Conservation (phyloP, 768 basidiomycete species). For the Pholiota conissans region DNA sequence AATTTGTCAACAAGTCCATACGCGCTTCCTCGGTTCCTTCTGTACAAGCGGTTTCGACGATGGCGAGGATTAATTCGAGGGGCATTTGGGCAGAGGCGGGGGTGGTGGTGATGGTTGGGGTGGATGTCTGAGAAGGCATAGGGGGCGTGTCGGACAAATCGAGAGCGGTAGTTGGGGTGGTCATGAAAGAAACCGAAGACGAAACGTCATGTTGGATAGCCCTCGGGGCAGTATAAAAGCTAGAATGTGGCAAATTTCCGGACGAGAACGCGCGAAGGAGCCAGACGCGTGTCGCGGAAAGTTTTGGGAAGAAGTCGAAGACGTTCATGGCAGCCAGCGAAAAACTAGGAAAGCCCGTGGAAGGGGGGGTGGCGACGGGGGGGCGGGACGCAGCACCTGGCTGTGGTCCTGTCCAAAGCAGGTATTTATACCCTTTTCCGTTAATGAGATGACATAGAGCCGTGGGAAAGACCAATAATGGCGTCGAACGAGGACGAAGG, state of each 20-base stretch:
- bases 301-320: constrained; percentile 29
- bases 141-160: constrained; percentile 20
- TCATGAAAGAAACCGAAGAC: constrained; percentile 32
- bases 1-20: constrained; percentile 45
- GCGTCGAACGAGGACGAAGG: no score
- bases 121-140: constrained; percentile 14
- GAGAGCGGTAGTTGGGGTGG: constrained; percentile 19
- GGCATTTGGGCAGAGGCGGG: constrained; percentile 39
- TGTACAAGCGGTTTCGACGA: constrained; percentile 58
- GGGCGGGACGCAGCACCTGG: constrained; percentile 13
- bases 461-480: constrained; percentile 12
- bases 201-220: constrained; percentile 36
- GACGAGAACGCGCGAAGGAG: constrained; percentile 16
- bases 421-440: constrained; percentile 18
- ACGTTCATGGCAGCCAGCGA: constrained; percentile 25
- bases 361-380: constrained; percentile 14
- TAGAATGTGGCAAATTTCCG: constrained; percentile 17
- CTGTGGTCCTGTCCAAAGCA: constrained; percentile 1
- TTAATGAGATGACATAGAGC: constrained; percentile 15
- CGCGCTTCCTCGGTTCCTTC: constrained; percentile 35
- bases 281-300: constrained; percentile 24
- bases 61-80: constrained; percentile 60
- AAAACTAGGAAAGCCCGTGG: background rate
- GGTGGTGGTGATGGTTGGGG: constrained; percentile 2
- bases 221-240: constrained; percentile 28